A percentile compares a stretch with the other conserved stretches of the same genome.
Conservation (phyloP, 148 eudicot species). For the Amaranthus cruentus region DNA sequence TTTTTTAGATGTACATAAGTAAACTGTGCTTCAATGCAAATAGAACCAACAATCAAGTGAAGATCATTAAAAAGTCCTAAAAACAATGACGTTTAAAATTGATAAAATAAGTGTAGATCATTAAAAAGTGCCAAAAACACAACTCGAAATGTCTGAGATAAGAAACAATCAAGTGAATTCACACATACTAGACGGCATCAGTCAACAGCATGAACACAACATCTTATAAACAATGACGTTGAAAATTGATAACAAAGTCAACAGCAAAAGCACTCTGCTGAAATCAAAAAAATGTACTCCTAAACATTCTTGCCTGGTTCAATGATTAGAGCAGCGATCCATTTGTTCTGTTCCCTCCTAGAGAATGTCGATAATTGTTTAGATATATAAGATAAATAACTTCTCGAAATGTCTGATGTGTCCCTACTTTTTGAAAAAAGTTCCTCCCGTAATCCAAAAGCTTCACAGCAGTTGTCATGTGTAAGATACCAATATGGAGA, state of each 20-base stretch:
- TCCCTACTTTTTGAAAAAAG: conserved; percentile 65
- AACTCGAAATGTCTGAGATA: neutral
- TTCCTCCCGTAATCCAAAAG: conserved; percentile 55
- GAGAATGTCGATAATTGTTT: conserved; percentile 44
- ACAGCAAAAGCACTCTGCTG: neutral
- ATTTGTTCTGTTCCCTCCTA: conserved; percentile 31
- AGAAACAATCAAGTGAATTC: neutral
- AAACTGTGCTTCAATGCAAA: too few species aligned
- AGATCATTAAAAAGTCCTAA: too few species aligned
- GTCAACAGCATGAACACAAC: neutral
- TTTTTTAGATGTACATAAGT: too few species aligned
- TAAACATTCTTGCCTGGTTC: conserved; percentile 76
- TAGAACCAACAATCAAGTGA: neutral
- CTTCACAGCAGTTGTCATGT: conserved; percentile 33
- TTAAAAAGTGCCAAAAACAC: neutral
- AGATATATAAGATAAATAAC: conserved; percentile 48
- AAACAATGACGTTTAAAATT: too few species aligned
- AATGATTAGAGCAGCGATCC: conserved; percentile 72
- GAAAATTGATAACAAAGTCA: neutral
- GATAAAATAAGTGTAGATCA: too few species aligned
- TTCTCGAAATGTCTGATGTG: conserved; percentile 43
- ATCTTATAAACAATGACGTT: neutral
- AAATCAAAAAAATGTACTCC: neutral
- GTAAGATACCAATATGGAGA: conserved; percentile 11
- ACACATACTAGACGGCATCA: neutral